phyloP scores from a whole-genome alignment of 2,329 filamentous ascomycete genomes.

The Trichoderma arundinaceum region DNA sequence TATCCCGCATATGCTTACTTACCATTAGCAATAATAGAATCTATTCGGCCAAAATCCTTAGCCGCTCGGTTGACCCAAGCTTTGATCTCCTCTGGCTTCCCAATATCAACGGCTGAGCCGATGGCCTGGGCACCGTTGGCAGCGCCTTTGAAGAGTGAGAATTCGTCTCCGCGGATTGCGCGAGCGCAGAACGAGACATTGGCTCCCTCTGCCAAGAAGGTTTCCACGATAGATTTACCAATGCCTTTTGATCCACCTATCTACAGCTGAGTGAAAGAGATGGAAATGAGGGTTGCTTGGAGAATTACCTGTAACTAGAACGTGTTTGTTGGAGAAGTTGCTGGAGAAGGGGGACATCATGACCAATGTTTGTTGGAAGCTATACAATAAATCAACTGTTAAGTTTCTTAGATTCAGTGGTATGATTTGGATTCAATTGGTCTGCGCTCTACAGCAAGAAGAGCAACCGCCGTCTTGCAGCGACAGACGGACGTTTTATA shows the following conservation, averaged over 20 bases:
- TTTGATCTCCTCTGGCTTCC: constrained; percentile 29
- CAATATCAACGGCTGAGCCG: constrained; percentile 37
- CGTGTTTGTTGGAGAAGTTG: constrained; percentile 11
- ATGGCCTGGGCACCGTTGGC: constrained; percentile 32
- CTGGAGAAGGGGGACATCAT: constrained; percentile 3
- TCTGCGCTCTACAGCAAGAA: too few relatives aligned
- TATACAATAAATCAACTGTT: too few relatives aligned
- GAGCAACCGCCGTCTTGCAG: too few relatives aligned
- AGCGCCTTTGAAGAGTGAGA: constrained; percentile 31
- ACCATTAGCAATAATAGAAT: constrained; percentile 39
- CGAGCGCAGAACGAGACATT: constrained; percentile 41
- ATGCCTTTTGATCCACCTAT: constrained; percentile 39
- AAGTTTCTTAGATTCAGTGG: too few relatives aligned
- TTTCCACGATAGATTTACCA: constrained; percentile 36
- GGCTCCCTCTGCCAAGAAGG: constrained; percentile 37
- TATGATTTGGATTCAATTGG: too few relatives aligned
- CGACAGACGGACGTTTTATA: not conserved
- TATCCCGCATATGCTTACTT: not conserved
- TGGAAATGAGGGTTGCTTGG: not conserved
- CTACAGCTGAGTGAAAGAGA: not conserved
- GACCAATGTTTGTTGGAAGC: too few relatives aligned
- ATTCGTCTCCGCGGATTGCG: constrained; percentile 35
- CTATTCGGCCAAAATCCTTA: constrained; percentile 36
- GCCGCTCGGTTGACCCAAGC: constrained; percentile 34
- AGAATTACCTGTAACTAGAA: constrained; percentile 12